Evolutionary conservation across 371 early-diverging fungal species (phyloP), one percentile per base, ranked within the genome.

Genomic region (Rhizopus microsporus): DNA sequence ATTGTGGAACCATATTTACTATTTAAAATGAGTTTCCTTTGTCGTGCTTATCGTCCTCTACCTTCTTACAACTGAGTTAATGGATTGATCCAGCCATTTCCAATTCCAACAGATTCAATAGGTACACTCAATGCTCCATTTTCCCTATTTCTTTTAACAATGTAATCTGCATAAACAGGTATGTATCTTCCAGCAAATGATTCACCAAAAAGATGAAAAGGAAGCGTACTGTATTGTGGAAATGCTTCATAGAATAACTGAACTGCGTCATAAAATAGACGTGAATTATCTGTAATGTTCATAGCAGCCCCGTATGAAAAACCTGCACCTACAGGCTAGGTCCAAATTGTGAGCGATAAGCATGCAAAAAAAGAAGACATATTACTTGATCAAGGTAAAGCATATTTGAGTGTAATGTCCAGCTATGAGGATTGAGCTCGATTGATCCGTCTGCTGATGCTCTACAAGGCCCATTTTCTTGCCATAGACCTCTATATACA

Each of bases 341-440:
- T 23, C 23, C 47, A 13, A 10, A 3, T 7, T 16, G 32, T 8
- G 35, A 13, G 23, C 7, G 40, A 39, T 13, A 42, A 51, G 30
- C 30, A 13, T 37, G 13, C 51, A 59, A 16, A 32, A 30, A 32
- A 30, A 38, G 1, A 49, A 42, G 1, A 13, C 15, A 6, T 17
- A 38, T 29, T 51, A 75, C 73, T 60, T 87, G 95, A 71, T 95
- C 95, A 52, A 95, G 75, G 71, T 88, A 95, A 57, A 95, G 75
- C 44, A 95, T 59, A 56, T 92, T 91, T 8, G 93, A 87, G 49
- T 83, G 79, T 12, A 69, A 69, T 69, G 92, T 92, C 95, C 95
- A 95, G 1, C 84, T 84, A 56, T 85, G 60, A 12, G 77, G 78
- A 63, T 89, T 87, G 42, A 60, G 56, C 3, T 52, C 83, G 80